Evolutionary conservation across 1,139 yeast genomes (phyloP), one percentile per base, ranked within the genome.

Genomic region (Zygosaccharomyces sapae): DNA sequence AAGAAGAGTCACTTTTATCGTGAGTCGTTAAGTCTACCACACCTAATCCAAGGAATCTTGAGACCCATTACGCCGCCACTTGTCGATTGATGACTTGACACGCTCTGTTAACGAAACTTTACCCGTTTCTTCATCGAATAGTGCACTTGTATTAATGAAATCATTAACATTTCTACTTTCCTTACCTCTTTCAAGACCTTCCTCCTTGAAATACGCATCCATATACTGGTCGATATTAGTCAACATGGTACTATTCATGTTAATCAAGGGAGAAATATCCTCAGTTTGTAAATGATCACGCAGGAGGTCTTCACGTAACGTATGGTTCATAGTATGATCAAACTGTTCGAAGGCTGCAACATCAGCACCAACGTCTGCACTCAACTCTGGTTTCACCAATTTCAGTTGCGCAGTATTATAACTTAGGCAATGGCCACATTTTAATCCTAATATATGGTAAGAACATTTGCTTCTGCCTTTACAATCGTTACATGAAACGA

Each of bases 401-500:
- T 79, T 79, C 44, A 81, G 58, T 62, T 86, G 92, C 51, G 80
- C 81, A 1, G 97, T 89, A 65, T 89, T 89, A 66, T 87, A 89
- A 59, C 95, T 85, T 54, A 78, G 76, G 67, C 97, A 89, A 63
- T 84, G 88, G 54, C 80, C 83, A 67, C 97, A 90, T 63, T 85
- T 86, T 52, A 88, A 73, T 0, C 97, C 97, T 55, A 90, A 67
- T 44, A 89, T 83, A 67, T 90, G 97, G 66, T 86, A 90, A 5
- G 77, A 70, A 16, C 84, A 84, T 53, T 81, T 79, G 30, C 89
- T 80, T 66, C 85, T 85, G 12, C 95, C 94, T 50, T 82, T 82
- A 66, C 97, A 90, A 67, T 90, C 97, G 65, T 87, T 86, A 68
- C 97, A 90, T 49, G 83, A 76, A 8, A 89, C 75, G 39, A 86